Percentiles rank a stretch among this genome's conserved stretches.
These are phyloP conservation scores for Candida jianshihensis DNA, from an alignment of 805 yeast species.

Conservation along the genomic window DNA sequence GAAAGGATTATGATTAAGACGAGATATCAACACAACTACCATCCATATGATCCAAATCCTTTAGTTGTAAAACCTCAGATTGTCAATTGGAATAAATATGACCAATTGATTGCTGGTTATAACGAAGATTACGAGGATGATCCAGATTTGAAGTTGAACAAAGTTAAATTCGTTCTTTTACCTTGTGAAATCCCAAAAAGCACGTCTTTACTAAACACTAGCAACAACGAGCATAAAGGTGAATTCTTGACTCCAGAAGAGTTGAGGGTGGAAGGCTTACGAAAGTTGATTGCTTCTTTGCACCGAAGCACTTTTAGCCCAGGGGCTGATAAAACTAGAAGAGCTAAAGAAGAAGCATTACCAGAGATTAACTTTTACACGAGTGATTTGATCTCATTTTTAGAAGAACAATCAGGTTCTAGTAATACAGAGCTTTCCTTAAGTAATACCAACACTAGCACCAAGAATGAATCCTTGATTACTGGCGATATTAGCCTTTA, in stretches of 20 bases:
- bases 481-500: slow-evolving; percentile 42
- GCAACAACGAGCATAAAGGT: slow-evolving; percentile 26
- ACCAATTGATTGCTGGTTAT: slow-evolving; percentile 87
- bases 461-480: slow-evolving; percentile 28
- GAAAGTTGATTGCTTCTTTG: slow-evolving; percentile 56
- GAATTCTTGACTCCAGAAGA: slow-evolving; percentile 78
- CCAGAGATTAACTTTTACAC: slow-evolving; percentile 86
- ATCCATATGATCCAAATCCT: slow-evolving; percentile 50
- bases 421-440: slow-evolving; percentile 5
- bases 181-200: slow-evolving; percentile 68
- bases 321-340: slow-evolving; percentile 27
- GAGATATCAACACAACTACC: slow-evolving; percentile 63
- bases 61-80: slow-evolving; percentile 43
- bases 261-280: slow-evolving; percentile 83
- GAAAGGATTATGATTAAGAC: slow-evolving; percentile 64
- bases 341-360: slow-evolving; percentile 39
- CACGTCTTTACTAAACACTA: slow-evolving; percentile 28
- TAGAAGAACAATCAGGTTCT: slow-evolving; percentile 37
- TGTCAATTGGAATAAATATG: slow-evolving; percentile 87
- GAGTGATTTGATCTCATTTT: slow-evolving; percentile 66
- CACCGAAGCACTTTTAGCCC: slow-evolving; percentile 49
- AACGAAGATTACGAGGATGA: slow-evolving; percentile 66
- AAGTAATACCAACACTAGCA: not conserved
- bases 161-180: slow-evolving; percentile 77
- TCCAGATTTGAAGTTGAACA: slow-evolving; percentile 40